Evolutionary conservation across 2,329 filamentous ascomycete species (phyloP).

Genomic region (Pseudocercospora macadamiae): DNA sequence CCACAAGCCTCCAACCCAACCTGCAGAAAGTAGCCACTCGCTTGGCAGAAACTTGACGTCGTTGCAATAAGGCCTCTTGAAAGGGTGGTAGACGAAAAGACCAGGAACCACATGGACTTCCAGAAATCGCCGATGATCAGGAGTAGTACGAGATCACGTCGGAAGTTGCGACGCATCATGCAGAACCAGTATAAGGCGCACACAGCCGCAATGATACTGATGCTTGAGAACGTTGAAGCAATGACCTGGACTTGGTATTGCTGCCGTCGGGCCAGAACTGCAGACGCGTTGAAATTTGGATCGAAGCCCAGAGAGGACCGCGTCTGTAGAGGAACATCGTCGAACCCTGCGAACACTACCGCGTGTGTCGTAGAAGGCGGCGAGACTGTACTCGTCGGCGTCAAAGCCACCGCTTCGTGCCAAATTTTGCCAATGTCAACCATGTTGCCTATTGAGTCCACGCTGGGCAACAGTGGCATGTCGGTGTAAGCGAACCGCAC

Average conservation of each 20-base stretch:
- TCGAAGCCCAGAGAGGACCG: conserved; percentile 18
- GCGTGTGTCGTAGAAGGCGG: not conserved
- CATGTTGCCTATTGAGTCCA: not conserved
- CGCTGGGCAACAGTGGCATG: conserved; percentile 3
- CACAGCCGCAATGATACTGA: conserved; percentile 62
- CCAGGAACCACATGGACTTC: conserved; percentile 69
- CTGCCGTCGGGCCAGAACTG: conserved; percentile 20
- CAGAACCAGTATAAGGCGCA: conserved; percentile 72
- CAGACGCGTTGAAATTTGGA: conserved; percentile 25
- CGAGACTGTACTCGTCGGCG: not conserved
- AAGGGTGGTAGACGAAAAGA: conserved; percentile 66
- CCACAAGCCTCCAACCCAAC: conserved; percentile 34
- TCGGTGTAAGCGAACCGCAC: not conserved
- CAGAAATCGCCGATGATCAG: conserved; percentile 73
- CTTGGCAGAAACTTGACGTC: conserved; percentile 31
- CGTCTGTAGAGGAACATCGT: not conserved
- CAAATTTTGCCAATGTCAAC: not conserved
- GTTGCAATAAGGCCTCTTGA: conserved; percentile 43
- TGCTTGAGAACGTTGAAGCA: conserved; percentile 40
- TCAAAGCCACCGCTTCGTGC: conserved; percentile 1
- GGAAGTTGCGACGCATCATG: conserved; percentile 72
- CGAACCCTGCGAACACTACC: not conserved
- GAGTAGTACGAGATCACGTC: conserved; percentile 75
- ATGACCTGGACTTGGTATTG: conserved; percentile 38
- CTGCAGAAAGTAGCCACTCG: conserved; percentile 35